A percentile compares a stretch with the other conserved stretches of the same genome.
These are phyloP conservation scores for Penicillium sclerotiorum DNA, from an alignment of 2,329 filamentous ascomycete genomes.

Conservation along the genomic window DNA sequence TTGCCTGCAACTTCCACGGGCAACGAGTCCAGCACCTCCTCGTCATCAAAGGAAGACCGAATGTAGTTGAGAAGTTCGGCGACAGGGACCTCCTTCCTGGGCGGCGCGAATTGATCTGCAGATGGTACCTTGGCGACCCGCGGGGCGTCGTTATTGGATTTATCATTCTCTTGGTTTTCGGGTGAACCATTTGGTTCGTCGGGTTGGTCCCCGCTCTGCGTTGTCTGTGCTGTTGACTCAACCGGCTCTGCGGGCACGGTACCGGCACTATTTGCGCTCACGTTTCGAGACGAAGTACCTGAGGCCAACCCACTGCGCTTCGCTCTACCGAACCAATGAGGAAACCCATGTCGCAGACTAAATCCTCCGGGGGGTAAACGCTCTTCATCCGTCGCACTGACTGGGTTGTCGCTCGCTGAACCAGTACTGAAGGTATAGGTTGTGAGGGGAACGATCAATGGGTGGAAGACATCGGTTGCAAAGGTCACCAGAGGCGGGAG, in stretches of 20 bases:
- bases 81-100: conserved; percentile 54
- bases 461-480: conserved; percentile 91
- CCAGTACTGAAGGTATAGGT: conserved; percentile 90
- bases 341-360: conserved; percentile 87
- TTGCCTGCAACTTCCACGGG: conserved; percentile 84
- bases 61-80: conserved; percentile 79
- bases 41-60: conserved; percentile 77
- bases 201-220: conserved; percentile 1
- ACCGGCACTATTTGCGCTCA: conserved; percentile 43
- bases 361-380: conserved; percentile 85
- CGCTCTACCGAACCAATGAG: conserved; percentile 77
- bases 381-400: conserved; percentile 82
- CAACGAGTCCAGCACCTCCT: conserved; percentile 73
- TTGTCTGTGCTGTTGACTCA: background rate
- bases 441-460: conserved; percentile 87
- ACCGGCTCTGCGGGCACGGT: conserved; percentile 1
- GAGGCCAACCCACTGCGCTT: conserved; percentile 46
- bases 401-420: conserved; percentile 72
- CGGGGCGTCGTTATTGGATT: conserved; percentile 1
- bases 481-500: conserved; percentile 85
- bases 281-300: conserved; percentile 43
- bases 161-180: background rate
- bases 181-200: background rate
- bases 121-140: conserved; percentile 17
- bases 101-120: conserved; percentile 20